Base-by-base conservation (phyloP, 2,329 filamentous ascomycete species). In the Sordariomycetes sp. region DNA sequence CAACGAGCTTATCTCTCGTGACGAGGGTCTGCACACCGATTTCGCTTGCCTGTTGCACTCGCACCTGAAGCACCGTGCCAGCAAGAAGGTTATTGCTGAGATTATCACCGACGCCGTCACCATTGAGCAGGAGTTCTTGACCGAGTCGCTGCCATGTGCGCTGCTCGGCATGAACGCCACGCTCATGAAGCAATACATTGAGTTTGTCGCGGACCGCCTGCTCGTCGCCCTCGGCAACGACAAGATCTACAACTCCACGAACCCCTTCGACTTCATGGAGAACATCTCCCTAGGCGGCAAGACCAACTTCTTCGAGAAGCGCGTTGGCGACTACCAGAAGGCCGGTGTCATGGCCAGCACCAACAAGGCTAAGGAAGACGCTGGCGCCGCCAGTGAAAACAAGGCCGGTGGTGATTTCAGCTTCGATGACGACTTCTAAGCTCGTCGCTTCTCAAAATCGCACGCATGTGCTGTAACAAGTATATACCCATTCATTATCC, bases 251-350 rank as follows among this genome's bases (percentile, higher is more conserved):
- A 85, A 92, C 57, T 71, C 82, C 18, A 76, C 81, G 59, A 98
- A 98, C 70, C 92, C 92, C 58, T 98, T 98, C 60, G 92, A 98
- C 73, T 98, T 98, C 65, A 98, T 98, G 92, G 92, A 98, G 75
- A 95, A 94, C 68, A 98, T 98, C 64, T 96, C 92, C 16, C 76
- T 98, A 9, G 86, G 87, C 34, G 92, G 92, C 64, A 98, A 98
- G 84, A 98, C 92, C 60, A 98, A 98, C 79, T 98, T 98, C 78
- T 98, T 98, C 61, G 92, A 98, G 82, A 98, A 98, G 84, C 86
- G 92, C 50, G 92, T 98, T 38, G 92, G 82, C 59, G 92, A 98
- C 56, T 98, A 98, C 77, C 92, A 98, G 68, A 98, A 98, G 76
- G 88, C 92, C 24, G 92, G 92, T 70, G 90, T 98, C 61, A 94